Evolutionary conservation across 2,329 filamentous ascomycete genomes (phyloP), one percentile per base, ranked within the genome.

Genomic region (Hymenoscyphus repandus): DNA sequence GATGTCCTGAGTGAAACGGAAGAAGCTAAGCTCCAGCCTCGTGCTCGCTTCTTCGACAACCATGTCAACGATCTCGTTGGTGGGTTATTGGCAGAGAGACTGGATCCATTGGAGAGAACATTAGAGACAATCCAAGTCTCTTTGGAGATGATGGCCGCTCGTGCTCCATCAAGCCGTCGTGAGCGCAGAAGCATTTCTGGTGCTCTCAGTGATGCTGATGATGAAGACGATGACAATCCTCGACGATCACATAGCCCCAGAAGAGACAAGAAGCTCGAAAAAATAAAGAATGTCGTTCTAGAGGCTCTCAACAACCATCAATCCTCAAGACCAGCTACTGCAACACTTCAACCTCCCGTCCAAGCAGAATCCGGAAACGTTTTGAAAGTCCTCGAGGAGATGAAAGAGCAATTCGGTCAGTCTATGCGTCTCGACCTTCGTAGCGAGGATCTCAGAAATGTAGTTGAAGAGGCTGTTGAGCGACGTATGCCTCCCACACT

Each of bases 1-100:
- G 86, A 86, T 64, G 82, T 86, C 42, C 84, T 96, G 55, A 86
- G 86, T 9, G 88, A 89, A 15, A 84, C 86, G 32, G 88, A 95
- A 62, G 89, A 95, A 52, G 80, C 83, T 45, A 96, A 95, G 69
- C 74, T 97, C 50, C 82, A 88, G 57, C 83, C 84, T 47, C 83
- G 90, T 43, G 88, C 88, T 56, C 80, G 82, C 42, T 97, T 96
- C 76, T 96, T 97, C 63, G 90, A 97, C 64, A 85, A 82, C 42
- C 90, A 88, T 64, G 88, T 99, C 56, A 90, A 96, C 65, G 83
- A 90, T 45, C 72, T 97, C 57, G 87, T 99, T 57, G 88, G 87
- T 47, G 81, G 80, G 43, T 75, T 93, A 3, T 71, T 99, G 46
- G 82, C 90, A 47, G 80, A 84, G 55, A 84, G 88, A 37, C 76